These are phyloP conservation scores for Cytauxzoon felis DNA, from an alignment of 169 alveolate species.

Conservation along the genomic window DNA sequence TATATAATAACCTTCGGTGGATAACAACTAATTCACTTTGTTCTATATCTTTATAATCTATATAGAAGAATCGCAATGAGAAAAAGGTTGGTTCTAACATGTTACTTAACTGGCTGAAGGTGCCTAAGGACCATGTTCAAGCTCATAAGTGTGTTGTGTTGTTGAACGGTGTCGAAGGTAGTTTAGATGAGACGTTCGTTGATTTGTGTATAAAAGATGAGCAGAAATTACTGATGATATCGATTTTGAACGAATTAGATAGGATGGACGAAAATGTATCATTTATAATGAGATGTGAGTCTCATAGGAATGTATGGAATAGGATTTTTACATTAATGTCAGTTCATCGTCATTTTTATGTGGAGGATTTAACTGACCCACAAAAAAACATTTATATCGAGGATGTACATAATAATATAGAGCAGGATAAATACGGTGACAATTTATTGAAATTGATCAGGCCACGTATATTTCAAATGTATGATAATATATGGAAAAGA, in stretches of 20 bases:
- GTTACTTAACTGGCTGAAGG: constrained; percentile 53
- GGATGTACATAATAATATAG: constrained; percentile 34
- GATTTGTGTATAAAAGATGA: constrained; percentile 2
- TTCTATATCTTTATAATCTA: no score
- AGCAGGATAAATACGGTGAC: constrained; percentile 31
- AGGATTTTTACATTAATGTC: constrained; percentile 36
- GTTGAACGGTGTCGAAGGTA: background rate
- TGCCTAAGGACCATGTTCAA: background rate
- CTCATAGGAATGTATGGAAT: constrained; percentile 54
- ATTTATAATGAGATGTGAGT: constrained; percentile 14
- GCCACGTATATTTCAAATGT: constrained; percentile 49
- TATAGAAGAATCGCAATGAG: constrained; percentile 8
- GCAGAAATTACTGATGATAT: background rate
- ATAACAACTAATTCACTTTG: no score
- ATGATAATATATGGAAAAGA: constrained; percentile 60
- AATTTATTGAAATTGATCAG: constrained; percentile 22
- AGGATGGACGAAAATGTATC: background rate
- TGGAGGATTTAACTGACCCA: constrained; percentile 18
- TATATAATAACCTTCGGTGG: no score
- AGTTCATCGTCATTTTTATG: constrained; percentile 40
- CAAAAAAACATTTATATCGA: constrained; percentile 9
- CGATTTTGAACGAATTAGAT: background rate
- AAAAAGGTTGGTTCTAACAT: constrained; percentile 25
- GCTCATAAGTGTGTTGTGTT: no score
- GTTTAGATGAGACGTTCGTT: background rate